Evolutionary conservation across 2,329 filamentous ascomycete genomes (phyloP).

Genomic region (Alternaria ventricosa): DNA sequence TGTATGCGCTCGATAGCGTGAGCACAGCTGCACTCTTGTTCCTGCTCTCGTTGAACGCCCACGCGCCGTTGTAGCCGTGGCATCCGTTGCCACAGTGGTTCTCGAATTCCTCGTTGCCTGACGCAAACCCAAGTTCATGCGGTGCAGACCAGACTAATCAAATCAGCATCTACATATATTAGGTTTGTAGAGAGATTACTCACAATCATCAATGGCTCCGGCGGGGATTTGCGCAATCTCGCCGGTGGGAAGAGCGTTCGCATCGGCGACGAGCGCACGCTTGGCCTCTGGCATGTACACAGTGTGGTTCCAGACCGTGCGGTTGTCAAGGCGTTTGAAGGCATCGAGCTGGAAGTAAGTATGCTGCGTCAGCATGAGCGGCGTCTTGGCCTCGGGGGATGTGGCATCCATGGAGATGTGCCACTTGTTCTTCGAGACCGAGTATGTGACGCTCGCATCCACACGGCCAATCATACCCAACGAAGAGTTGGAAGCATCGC

Average conservation of each 20-base stretch:
- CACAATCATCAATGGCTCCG: constrained; percentile 35
- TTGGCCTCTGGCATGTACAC: constrained; percentile 39
- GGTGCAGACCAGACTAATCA: constrained; percentile 34
- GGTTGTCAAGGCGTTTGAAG: constrained; percentile 38
- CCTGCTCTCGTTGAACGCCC: constrained; percentile 37
- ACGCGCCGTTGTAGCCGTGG: constrained; percentile 44
- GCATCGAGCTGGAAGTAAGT: constrained; percentile 48
- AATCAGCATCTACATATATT: background rate
- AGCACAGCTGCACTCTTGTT: constrained; percentile 31
- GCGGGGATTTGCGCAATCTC: constrained; percentile 34
- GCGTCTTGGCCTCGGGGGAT: constrained; percentile 37
- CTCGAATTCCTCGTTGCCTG: constrained; percentile 32
- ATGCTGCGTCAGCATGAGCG: constrained; percentile 44
- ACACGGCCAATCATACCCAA: constrained; percentile 39
- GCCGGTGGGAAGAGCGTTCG: constrained; percentile 42
- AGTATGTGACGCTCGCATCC: constrained; percentile 40
- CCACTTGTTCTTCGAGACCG: constrained; percentile 43
- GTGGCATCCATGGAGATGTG: constrained; percentile 40
- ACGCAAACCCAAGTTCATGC: constrained; percentile 41
- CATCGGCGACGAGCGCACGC: constrained; percentile 35
- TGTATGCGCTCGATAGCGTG: constrained; percentile 39
- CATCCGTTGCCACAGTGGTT: constrained; percentile 44
- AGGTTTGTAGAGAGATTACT: background rate
- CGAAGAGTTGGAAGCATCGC: constrained; percentile 40
- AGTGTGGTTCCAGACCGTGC: constrained; percentile 45